Evolutionary conservation across 805 yeast species (phyloP).

Genomic region (Candida glaebosa): DNA sequence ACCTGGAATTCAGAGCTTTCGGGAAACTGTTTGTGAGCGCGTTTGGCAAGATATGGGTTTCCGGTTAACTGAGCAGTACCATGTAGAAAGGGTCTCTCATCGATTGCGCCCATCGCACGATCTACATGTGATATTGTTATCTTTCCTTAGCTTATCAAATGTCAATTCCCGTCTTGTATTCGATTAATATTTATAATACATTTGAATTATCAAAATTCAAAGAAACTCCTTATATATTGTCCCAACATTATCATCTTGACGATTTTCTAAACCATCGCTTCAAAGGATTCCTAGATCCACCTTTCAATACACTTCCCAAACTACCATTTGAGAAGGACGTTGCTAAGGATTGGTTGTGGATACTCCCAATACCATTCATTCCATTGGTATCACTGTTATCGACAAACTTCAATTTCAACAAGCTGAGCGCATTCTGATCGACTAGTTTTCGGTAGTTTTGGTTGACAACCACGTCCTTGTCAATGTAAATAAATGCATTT

Average conservation of each 20-base stretch:
- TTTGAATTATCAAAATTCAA: not conserved
- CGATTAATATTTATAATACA: not conserved
- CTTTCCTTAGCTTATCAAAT: too few species aligned
- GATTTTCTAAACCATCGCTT: constrained; percentile 35
- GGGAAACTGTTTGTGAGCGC: too few species aligned
- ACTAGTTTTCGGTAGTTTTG: constrained; percentile 24
- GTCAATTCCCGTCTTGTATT: too few species aligned
- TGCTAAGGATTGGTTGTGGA: constrained; percentile 3
- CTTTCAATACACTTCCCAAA: constrained; percentile 19
- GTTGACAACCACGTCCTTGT: constrained; percentile 16
- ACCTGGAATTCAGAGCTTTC: too few species aligned
- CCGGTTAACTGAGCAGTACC: too few species aligned
- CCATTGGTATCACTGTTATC: constrained; percentile 6
- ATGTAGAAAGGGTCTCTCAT: too few species aligned
- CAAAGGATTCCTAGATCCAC: constrained; percentile 32
- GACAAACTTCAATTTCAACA: constrained; percentile 30
- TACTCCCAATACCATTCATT: not conserved
- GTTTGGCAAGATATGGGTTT: too few species aligned
- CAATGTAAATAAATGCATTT: constrained; percentile 26
- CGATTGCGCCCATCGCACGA: too few species aligned
- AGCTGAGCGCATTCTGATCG: constrained; percentile 28
- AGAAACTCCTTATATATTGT: not conserved
- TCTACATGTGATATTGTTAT: too few species aligned
- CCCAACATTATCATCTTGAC: constrained; percentile 3
- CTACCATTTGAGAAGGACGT: constrained; percentile 10